phyloP scores from a whole-genome alignment of 495 filamentous ascomycete genomes.

The Neurospora terricola region DNA sequence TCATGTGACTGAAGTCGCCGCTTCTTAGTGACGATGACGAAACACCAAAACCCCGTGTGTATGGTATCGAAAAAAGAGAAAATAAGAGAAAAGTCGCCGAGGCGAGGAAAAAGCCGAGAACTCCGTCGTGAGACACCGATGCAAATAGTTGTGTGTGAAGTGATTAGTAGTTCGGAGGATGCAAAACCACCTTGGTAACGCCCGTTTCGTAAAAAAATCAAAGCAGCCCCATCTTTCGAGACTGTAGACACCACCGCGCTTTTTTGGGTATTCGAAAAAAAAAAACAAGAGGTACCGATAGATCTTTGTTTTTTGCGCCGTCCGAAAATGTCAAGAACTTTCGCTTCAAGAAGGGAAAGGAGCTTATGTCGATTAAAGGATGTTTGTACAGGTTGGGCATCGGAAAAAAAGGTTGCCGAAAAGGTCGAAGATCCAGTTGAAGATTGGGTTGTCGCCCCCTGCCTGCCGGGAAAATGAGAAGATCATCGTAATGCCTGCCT shows the following conservation, averaged over 20 bases:
- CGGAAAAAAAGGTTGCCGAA: slow-evolving; percentile 8
- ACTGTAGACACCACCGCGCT: slow-evolving; percentile 20
- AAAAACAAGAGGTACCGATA: slow-evolving; percentile 27
- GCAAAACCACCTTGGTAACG: slow-evolving; percentile 26
- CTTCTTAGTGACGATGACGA: slow-evolving; percentile 20
- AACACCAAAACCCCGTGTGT: slow-evolving; percentile 17
- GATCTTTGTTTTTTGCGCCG: slow-evolving; percentile 24
- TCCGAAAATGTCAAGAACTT: slow-evolving; percentile 24
- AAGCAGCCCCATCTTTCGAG: slow-evolving; percentile 23
- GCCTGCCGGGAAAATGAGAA: slow-evolving; percentile 20
- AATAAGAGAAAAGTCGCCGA: slow-evolving; percentile 3
- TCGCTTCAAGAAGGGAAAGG: slow-evolving; percentile 17
- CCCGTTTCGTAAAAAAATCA: slow-evolving; percentile 15
- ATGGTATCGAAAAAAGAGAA: slow-evolving; percentile 24
- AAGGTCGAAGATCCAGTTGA: slow-evolving; percentile 24
- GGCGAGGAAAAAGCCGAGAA: slow-evolving; percentile 14
- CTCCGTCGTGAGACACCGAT: slow-evolving; percentile 29
- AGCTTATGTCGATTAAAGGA: slow-evolving; percentile 24
- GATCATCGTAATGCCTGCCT: slow-evolving; percentile 25
- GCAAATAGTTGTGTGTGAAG: slow-evolving; percentile 13
- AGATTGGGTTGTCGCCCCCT: slow-evolving; percentile 11
- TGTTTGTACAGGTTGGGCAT: slow-evolving; percentile 27
- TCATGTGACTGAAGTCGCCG: slow-evolving; percentile 27
- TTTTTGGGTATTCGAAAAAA: slow-evolving; percentile 15
- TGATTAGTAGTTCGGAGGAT: slow-evolving; percentile 14